Base-by-base conservation (phyloP, 768 basidiomycete species). In the Lyophyllum decastes region DNA sequence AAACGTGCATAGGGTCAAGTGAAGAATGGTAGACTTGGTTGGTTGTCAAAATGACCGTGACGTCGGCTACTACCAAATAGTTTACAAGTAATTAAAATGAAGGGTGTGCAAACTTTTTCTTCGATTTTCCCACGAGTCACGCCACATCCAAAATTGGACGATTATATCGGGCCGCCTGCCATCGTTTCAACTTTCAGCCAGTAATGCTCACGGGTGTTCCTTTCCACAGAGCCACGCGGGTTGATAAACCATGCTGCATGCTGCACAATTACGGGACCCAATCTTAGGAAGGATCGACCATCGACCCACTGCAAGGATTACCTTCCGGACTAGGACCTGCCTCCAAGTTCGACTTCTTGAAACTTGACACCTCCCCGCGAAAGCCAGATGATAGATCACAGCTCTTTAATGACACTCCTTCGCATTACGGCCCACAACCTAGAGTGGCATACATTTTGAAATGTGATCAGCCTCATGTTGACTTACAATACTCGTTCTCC, bases 381-480 rank as follows among this genome's bases (percentile, higher is more conserved):
- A 41, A 30, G 19, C 49, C 41, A 44, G 40, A 58, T 55, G 46
- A 46, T 30, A 22, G 38, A 58, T 55, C 51, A 49, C 38, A 22
- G 38, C 54, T 45, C 49, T 47, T 57, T 43, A 46, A 52, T 47
- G 44, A 48, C 41, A 24, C 41, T 46, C 19, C 3, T 38, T 17
- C 16, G 4, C 33, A 46, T 52, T 27, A 14, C 38, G 48, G 30
- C 6, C 33, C 27, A 30, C 33, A 30, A 44, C 56, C 45, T 52
- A 54, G 49, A 54, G 52, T 49, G 24, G 26, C 26, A 45, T 45
- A 25, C 51, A 38, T 44, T 60, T 54, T 22, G 33, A 52, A 46
- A 49, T 55, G 11, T 38, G 43, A 52, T 51, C 44, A 43, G 67
- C 77, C 76, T 74, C 76, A 72, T 80, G 77, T 68, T 59, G 49